Base-by-base conservation (phyloP, 1,284 basidiomycete genomes). In the Tremellales sp. region DNA sequence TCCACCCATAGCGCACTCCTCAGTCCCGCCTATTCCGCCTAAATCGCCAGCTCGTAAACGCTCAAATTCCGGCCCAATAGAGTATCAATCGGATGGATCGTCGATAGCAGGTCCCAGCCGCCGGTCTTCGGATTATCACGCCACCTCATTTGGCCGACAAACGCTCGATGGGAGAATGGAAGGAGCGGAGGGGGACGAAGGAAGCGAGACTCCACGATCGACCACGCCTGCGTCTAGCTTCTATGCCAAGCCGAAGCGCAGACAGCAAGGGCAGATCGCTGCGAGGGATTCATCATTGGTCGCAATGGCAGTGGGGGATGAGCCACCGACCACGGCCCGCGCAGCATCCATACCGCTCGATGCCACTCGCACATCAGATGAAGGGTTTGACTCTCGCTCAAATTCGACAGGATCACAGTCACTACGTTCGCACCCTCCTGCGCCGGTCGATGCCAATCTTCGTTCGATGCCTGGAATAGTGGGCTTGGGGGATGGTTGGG, bases 401-500 rank as follows among this genome's bases (percentile, higher is more conserved):
- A 36, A 36, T 15, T 36, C 33, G 6, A 36, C 33, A 6, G 33
- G 33, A 5, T 36, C 33, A 15, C 5, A 36, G 15, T 36, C 33
- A 36, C 19, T 36, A 15, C 15, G 33, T 6, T 36, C 33, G 4
- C 33, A 36, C 13, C 15, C 19, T 5, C 19, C 33, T n/a, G 33
- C 19, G 5, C 57, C 54, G 12, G 55, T 57, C 2, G 60, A 69
- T 35, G 54, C 51, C 1, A 43, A 45, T 2, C 26, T 70, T 15
- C 60, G 68, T 22, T 64, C 64, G 11, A 52, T 57, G 39, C 62
- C 63, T 4, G 68, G 66, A 7, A 60, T 70, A n/a, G 53, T 66
- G 2, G 66, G 66, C 4, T 44, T 70, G 2, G 68, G 68, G 7
- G 68, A 70, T 36, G 68, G 68, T 11, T 70, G 68, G 68, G 64